Conservation (phyloP, 306 rosid genomes). For the Herpetospermum pedunculosum region DNA sequence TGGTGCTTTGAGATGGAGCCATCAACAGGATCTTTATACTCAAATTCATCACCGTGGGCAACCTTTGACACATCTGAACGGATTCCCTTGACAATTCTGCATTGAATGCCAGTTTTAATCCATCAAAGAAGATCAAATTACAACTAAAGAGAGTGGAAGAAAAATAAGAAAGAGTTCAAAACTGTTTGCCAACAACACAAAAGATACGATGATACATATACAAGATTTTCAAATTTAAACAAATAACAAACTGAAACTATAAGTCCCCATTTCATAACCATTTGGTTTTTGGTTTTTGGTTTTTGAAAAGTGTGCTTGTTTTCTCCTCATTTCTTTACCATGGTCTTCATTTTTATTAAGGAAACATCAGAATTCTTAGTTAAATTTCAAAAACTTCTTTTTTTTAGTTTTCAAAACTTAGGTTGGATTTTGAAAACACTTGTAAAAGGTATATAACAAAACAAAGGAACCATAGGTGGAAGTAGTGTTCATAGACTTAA, state of each 20-base stretch:
- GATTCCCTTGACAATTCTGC: slow-evolving; percentile 61
- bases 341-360: too few species aligned
- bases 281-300: too few species aligned
- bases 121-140: background rate
- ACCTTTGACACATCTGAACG: slow-evolving; percentile 67
- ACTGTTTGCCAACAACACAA: background rate
- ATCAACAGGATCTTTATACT: slow-evolving; percentile 90
- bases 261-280: too few species aligned
- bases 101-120: background rate
- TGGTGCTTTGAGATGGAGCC: slow-evolving; percentile 89
- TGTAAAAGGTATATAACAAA: too few species aligned
- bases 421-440: too few species aligned
- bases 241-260: background rate
- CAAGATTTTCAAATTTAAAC: background rate
- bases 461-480: too few species aligned
- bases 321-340: too few species aligned
- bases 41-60: slow-evolving; percentile 76
- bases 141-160: background rate
- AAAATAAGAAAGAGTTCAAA: background rate
- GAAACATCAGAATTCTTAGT: too few species aligned
- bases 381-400: too few species aligned
- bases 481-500: too few species aligned
- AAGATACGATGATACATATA: background rate
- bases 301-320: too few species aligned
- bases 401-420: too few species aligned